Percentiles rank a stretch among this genome's conserved stretches.
These are phyloP conservation scores for Yamadazyma friedrichii DNA, from an alignment of 1,139 yeast species.

Conservation along the genomic window DNA sequence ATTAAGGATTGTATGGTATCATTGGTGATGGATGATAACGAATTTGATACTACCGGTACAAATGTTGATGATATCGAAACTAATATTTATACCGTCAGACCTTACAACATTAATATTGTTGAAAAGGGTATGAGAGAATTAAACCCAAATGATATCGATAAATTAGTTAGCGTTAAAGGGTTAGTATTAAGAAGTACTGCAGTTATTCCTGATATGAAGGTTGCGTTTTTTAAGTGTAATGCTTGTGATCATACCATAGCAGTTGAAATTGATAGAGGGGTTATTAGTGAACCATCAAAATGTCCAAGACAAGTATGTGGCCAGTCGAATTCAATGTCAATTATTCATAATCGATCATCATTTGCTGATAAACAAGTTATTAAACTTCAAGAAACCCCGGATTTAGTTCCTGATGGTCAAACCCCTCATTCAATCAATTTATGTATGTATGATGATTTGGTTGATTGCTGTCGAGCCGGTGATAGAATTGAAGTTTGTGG, in stretches of 20 bases:
- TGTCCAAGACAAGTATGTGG: slow-evolving; percentile 90
- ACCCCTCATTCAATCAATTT: slow-evolving; percentile 95
- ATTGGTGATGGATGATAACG: slow-evolving; percentile 59
- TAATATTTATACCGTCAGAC: slow-evolving; percentile 81
- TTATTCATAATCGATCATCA: slow-evolving; percentile 86
- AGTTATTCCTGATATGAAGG: slow-evolving; percentile 96
- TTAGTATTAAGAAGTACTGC: slow-evolving; percentile 86
- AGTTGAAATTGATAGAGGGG: slow-evolving; percentile 92
- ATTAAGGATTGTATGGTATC: slow-evolving; percentile 88
- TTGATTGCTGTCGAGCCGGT: slow-evolving; percentile 94
- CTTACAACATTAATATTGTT: slow-evolving; percentile 66
- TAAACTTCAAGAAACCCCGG: slow-evolving; percentile 95
- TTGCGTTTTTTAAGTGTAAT: slow-evolving; percentile 91
- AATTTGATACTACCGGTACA: slow-evolving; percentile 26
- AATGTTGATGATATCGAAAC: slow-evolving; percentile 71
- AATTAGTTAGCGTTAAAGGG: slow-evolving; percentile 88
- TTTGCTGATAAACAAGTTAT: slow-evolving; percentile 95
- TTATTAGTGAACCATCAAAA: slow-evolving; percentile 86
- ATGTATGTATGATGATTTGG: slow-evolving; percentile 94
- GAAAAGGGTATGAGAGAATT: slow-evolving; percentile 88
- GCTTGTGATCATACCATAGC: slow-evolving; percentile 93
- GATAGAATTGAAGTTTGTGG: slow-evolving; percentile 96
- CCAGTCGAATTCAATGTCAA: slow-evolving; percentile 84
- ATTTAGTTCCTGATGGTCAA: slow-evolving; percentile 97
- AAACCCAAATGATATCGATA: slow-evolving; percentile 94